A percentile compares a stretch with the other conserved stretches of the same genome.
Conservation (phyloP, 805 yeast species). For the Metschnikowia santaceciliae region DNA sequence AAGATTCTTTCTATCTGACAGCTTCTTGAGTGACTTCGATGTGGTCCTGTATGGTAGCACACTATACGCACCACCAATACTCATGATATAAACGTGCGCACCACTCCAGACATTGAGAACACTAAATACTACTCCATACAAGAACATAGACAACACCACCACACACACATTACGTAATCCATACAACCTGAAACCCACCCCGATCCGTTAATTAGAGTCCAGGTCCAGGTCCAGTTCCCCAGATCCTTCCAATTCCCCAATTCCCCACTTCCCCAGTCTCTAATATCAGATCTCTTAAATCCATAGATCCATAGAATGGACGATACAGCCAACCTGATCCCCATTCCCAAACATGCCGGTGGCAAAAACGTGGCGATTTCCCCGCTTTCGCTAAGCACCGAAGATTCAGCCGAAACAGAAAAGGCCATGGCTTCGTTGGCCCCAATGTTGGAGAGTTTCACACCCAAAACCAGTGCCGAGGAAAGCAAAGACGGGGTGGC, state of each 20-base stretch:
- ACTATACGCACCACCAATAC: not conserved
- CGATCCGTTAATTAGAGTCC: no score
- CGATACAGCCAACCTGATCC: slow-evolving; percentile 6
- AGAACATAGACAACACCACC: no score
- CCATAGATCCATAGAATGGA: slow-evolving; percentile 1
- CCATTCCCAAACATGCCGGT: slow-evolving; percentile 9
- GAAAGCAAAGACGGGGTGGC: slow-evolving; percentile 23
- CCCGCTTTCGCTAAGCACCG: slow-evolving; percentile 14
- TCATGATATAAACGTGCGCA: slow-evolving; percentile 1
- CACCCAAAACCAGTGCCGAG: slow-evolving; percentile 62
- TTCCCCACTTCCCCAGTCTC: no score
- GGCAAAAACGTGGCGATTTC: slow-evolving; percentile 11
- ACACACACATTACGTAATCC: no score
- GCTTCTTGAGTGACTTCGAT: not conserved
- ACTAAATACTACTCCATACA: no score
- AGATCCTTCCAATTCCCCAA: no score
- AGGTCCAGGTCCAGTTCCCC: no score
- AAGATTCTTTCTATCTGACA: no score
- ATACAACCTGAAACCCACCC: no score
- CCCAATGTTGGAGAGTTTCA: slow-evolving; percentile 69
- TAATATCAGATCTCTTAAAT: no score
- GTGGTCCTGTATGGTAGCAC: not conserved
- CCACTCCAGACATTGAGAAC: not conserved
- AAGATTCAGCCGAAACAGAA: slow-evolving; percentile 24
- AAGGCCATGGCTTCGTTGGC: slow-evolving; percentile 77